Evolutionary conservation across 192 early-diverging fungal species (phyloP), one percentile per base, ranked within the genome.

Genomic region (Jimgerdemannia lactiflua): DNA sequence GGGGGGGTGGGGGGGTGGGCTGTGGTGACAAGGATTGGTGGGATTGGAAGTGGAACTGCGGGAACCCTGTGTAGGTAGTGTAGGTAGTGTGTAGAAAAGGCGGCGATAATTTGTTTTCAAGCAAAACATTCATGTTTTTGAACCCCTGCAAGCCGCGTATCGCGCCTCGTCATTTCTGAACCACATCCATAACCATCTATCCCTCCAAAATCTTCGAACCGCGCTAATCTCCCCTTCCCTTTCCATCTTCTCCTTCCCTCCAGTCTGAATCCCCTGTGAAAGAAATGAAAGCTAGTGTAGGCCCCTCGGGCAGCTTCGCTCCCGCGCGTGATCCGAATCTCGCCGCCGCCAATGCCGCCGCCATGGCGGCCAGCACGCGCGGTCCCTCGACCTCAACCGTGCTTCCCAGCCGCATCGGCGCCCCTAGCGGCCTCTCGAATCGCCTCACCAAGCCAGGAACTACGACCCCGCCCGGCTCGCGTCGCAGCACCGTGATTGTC

Each of bases 271-370:
- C 49, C 49, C 49, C 49, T 14, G 49, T 10, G 14, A 59, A 59
- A 14, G 49, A 59, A 59, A 59, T 29, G 29, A 29, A 29, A 29
- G 29, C 8, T 59, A 6, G 8, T 59, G 14, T 10, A 59, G 8
- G 49, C 14, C 14, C 49, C 49, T 59, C 49, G 0, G 64, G 65
- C 54, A 70, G 74, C 7, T 80, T 82, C 75, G 80, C 80, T 20
- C 75, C 78, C 64, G 43, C 81, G 29, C 69, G 67, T 14, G 80
- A 81, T 67, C 70, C 77, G 14, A 71, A 71, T 40, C 40, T 72
- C 18, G 71, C 69, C 42, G 71, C 71, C 44, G 75, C 76, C 10
- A 64, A 77, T 19, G 43, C 67, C 41, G 59, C 70, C 64, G 73
- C 82, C 68, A 77, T 71, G 44, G 49, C 73, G 42, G 70, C 74